Evolutionary conservation across 192 early-diverging fungal genomes (phyloP).

Genomic region (Cladochytrium replicatum): DNA sequence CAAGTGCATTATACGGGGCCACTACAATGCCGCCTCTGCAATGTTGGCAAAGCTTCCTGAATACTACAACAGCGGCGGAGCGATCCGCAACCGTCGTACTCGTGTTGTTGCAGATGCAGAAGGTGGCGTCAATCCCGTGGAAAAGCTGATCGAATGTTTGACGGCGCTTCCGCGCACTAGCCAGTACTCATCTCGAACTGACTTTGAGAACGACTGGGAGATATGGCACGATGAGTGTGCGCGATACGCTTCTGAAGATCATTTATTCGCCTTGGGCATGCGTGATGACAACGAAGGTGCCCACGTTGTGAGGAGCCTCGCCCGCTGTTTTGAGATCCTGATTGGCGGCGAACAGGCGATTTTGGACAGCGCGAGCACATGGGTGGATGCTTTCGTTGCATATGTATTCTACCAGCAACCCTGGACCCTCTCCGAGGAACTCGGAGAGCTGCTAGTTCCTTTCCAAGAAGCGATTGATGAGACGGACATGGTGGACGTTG

Average conservation of each 20-base stretch:
- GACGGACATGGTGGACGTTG: not conserved
- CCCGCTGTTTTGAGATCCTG: slow-evolving; percentile 5
- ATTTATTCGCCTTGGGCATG: not conserved
- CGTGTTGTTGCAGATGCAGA: not conserved
- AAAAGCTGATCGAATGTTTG: no score
- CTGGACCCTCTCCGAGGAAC: slow-evolving; percentile 2
- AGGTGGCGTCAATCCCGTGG: slow-evolving; percentile 3
- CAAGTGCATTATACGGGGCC: slow-evolving; percentile 9
- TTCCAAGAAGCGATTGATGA: not conserved
- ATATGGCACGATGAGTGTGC: slow-evolving; percentile 11
- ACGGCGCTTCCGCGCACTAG: no score
- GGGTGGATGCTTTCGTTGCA: slow-evolving; percentile 15
- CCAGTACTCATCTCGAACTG: no score
- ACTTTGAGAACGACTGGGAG: slow-evolving; percentile 8
- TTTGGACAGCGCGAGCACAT: slow-evolving; percentile 1
- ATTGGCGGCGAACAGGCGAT: slow-evolving; percentile 10
- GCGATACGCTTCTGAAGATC: slow-evolving; percentile 1
- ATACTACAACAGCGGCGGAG: no score
- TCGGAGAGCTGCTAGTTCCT: not conserved
- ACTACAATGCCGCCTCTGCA: slow-evolving; percentile 1
- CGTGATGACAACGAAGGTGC: not conserved
- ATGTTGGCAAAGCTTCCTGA: no score
- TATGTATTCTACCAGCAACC: slow-evolving; percentile 13
- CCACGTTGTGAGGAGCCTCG: not conserved
- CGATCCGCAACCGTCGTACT: not conserved